Evolutionary conservation across 306 rosid genomes (phyloP), one percentile per base, ranked within the genome.

Genomic region (Castanospermum australe): DNA sequence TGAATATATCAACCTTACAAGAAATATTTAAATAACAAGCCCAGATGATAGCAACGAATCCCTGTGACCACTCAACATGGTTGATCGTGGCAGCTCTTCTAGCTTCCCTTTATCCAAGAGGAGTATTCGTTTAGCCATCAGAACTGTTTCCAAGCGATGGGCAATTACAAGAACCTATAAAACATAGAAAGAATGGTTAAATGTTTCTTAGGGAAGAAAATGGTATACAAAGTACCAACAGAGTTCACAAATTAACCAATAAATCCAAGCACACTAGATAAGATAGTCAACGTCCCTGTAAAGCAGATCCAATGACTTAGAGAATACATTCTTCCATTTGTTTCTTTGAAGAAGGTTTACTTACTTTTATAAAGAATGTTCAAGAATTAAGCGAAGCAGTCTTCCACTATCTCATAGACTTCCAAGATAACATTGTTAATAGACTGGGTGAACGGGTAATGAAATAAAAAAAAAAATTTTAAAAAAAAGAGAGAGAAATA

Each of bases 101-200:
- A 94, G 88, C 89, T 84, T 90, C 78, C 94, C 97, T 42, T 81
- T 68, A 15, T 88, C 90, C 76, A 94, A 71, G 69, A 79, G 84
- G 81, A 88, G 88, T 75, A 92, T 85, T 79, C 97, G 83, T 63
- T 92, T 81, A 22, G 98, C 98, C 97, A 94, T 94, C 86, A 79
- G 17, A 84, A 91, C 83, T 0, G 98, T 94, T 79, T 94, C 94
- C 86, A 90, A 70, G 42, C 97, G 97, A 88, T 94, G 98, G 6
- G 97, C 89, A 72, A 94, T 92, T 65, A 94, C 92, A 87, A 94
- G 88, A 50, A 94, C 97, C 98, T 92, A 77, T 73, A 24, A 24
- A 65, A 85, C 65, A 72, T n/a, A 18, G 21, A 41, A 76, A 54
- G 77, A 71, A 39, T 32, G 75, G 38, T 50, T 52, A 11, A 79